Base-by-base conservation (phyloP, 2,329 filamentous ascomycete species). In the Fusarium protoensiforme region DNA sequence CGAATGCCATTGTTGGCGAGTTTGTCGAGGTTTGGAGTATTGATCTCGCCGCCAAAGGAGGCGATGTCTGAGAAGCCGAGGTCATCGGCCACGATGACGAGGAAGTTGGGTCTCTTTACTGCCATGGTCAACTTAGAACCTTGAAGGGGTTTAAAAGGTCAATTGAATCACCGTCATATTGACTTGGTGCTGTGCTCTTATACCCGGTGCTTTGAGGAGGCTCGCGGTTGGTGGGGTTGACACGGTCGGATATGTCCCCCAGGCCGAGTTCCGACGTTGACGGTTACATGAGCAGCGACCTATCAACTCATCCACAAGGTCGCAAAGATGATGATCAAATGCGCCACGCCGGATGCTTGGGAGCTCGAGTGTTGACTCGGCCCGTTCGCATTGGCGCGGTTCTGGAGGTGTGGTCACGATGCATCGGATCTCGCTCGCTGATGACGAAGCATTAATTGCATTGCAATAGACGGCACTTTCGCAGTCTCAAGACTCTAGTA, bases 21-120 rank as follows among this genome's bases (percentile, higher is more conserved):
- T 29, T 85, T 86, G 80, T 91, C 88, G 39, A 91, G 83, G 74
- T 90, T 88, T 1, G 89, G 89, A 0, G 89, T 91, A 36, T 85
- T 85, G 75, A 91, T 91, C 79, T 91, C 89, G 70, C 87, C 85
- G 53, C 89, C 89, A 73, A 90, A 91, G 75, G 86, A 88, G 61
- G 87, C 86, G 31, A 89, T 84, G 73, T 91, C 89, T 51, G 87
- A 89, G 82, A 90, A 90, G 24, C 88, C 88, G 13, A 67, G 59
- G 11, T 67, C 60, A 35, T 67, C 61, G 7, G 65, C 65, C 8
- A 67, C 46, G 18, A 64, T 59, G 16, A 69, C 54, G 33, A 71
- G 63, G 35, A 71, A 71, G 27, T 69, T 71, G 43, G 68, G 68
- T 56, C 65, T 63, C 53, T 70, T 72, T 46, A 87, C 87, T 81